A percentile compares a stretch with the other conserved stretches of the same genome.
Conservation (phyloP, 2,329 filamentous ascomycete genomes). For the Sporothrix globosa region DNA sequence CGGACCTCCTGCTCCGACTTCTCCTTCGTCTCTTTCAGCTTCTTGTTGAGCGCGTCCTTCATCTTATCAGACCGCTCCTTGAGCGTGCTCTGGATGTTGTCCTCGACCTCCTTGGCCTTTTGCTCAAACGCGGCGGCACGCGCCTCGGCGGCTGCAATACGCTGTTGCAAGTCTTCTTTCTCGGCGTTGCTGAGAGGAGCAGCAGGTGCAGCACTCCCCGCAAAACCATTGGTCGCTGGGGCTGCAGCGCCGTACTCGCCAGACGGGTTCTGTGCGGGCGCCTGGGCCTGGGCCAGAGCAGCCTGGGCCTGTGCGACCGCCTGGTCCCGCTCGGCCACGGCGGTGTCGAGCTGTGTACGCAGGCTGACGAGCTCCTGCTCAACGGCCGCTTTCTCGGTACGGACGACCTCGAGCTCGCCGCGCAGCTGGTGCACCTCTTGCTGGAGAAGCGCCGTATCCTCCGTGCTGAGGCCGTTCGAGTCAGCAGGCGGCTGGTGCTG, state of each 20-base stretch:
- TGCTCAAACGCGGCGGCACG: conserved; percentile 66
- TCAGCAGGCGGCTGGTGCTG: not conserved
- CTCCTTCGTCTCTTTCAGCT: conserved; percentile 67
- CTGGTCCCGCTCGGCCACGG: conserved; percentile 66
- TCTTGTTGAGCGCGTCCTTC: conserved; percentile 69
- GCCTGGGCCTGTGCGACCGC: conserved; percentile 50
- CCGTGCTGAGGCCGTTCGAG: conserved; percentile 43
- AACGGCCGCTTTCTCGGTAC: conserved; percentile 68
- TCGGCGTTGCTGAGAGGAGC: conserved; percentile 57
- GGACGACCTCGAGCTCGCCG: conserved; percentile 68
- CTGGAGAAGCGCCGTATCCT: conserved; percentile 56
- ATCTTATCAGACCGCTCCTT: conserved; percentile 70
- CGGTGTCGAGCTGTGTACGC: conserved; percentile 62
- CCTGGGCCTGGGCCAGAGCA: conserved; percentile 34
- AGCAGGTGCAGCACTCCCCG: conserved; percentile 16
- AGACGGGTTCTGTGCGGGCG: not conserved
- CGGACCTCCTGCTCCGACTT: conserved; percentile 56
- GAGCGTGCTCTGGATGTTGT: conserved; percentile 61
- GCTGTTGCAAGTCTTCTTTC: conserved; percentile 64
- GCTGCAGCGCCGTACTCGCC: conserved; percentile 38
- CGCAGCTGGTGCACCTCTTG: conserved; percentile 54
- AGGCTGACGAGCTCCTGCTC: conserved; percentile 63
- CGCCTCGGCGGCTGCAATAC: conserved; percentile 62
- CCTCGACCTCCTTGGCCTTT: conserved; percentile 67
- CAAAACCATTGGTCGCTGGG: conserved; percentile 38